phyloP scores from a whole-genome alignment of 164 flowering plant genomes.

The Nelumbo lutea region DNA sequence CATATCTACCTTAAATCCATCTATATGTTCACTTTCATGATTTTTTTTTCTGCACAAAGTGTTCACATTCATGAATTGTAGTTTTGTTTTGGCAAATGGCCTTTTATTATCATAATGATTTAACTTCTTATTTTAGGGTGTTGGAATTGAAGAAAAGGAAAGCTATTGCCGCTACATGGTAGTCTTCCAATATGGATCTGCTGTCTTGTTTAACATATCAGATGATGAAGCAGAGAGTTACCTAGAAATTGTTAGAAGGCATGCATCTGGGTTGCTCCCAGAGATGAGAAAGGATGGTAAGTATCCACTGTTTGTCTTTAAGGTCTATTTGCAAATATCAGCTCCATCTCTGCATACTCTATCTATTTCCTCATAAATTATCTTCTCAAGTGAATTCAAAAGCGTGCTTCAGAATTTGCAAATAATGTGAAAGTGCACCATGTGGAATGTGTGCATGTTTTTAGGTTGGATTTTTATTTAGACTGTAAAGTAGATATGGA shows the following conservation, averaged over 20 bases:
- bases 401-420: too few relatives aligned
- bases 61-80: too few relatives aligned
- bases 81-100: background rate
- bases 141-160: slow-evolving; percentile 22
- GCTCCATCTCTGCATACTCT: too few relatives aligned
- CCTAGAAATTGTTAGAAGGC: slow-evolving; percentile 55
- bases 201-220: slow-evolving; percentile 68
- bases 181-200: slow-evolving; percentile 86
- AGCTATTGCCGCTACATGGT: slow-evolving; percentile 60
- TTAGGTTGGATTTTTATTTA: too few relatives aligned
- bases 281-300: slow-evolving; percentile 87
- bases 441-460: too few relatives aligned
- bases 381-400: too few relatives aligned
- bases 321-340: too few relatives aligned
- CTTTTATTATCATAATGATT: background rate
- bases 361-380: too few relatives aligned
- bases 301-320: background rate
- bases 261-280: slow-evolving; percentile 77
- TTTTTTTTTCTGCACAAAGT: too few relatives aligned
- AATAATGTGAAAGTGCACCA: too few relatives aligned
- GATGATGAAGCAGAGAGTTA: slow-evolving; percentile 72
- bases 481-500: too few relatives aligned
- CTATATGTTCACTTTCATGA: background rate
- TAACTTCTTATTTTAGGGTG: slow-evolving; percentile 33
- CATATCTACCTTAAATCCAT: too few relatives aligned